phyloP scores from a whole-genome alignment of 1,284 basidiomycete genomes.

The Ustilago bromivora region DNA sequence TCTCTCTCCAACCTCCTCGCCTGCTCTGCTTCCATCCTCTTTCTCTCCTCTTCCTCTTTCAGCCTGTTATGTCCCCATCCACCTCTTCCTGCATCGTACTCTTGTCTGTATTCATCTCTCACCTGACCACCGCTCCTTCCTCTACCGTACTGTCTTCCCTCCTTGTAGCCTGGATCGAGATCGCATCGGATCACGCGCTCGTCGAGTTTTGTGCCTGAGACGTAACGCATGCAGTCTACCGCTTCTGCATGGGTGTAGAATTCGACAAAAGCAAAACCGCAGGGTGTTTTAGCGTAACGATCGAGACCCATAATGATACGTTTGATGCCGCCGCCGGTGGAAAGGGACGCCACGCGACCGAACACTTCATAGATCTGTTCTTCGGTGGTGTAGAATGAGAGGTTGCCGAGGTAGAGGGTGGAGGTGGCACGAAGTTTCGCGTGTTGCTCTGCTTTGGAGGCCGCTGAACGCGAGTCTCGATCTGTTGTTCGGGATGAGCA shows the following conservation, averaged over 20 bases:
- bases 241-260: slow-evolving; percentile 97
- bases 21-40: slow-evolving; percentile 78
- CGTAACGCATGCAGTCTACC: slow-evolving; percentile 89
- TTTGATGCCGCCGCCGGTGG: slow-evolving; percentile 94
- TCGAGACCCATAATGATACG: slow-evolving; percentile 99
- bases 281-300: slow-evolving; percentile 96
- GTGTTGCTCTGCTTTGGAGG: slow-evolving; percentile 70
- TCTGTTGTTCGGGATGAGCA: slow-evolving; percentile 43
- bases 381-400: slow-evolving; percentile 82
- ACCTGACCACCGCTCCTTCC: slow-evolving; percentile 97
- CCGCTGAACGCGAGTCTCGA: slow-evolving; percentile 69
- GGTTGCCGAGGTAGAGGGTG: slow-evolving; percentile 78
- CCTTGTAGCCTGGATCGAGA: slow-evolving; percentile 95
- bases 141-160: slow-evolving; percentile 95
- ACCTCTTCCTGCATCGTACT: slow-evolving; percentile 85
- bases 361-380: slow-evolving; percentile 99
- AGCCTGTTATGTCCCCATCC: slow-evolving; percentile 82
- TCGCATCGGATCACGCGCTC: slow-evolving; percentile 98
- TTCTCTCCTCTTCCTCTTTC: slow-evolving; percentile 77
- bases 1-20: slow-evolving; percentile 81
- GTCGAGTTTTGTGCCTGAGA: slow-evolving; percentile 98
- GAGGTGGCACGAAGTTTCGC: slow-evolving; percentile 72
- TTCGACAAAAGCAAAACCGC: slow-evolving; percentile 99
- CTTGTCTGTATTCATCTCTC: slow-evolving; percentile 91
- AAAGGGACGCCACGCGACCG: slow-evolving; percentile 86